Conservation (phyloP, 129 eudicot genomes). For the Flaveria linearis region DNA sequence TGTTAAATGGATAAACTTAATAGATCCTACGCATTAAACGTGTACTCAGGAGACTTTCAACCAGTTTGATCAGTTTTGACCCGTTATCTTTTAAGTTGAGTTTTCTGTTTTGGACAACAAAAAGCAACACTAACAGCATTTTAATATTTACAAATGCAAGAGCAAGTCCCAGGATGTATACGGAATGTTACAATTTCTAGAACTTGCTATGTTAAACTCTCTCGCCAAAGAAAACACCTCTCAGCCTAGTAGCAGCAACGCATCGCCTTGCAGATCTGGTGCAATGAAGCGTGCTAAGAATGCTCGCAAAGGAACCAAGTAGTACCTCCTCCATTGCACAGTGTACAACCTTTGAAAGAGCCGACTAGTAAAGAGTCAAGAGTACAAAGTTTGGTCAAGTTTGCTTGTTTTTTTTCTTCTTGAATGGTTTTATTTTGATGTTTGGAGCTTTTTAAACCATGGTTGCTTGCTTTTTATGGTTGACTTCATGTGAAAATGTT, state of each 20-base stretch:
- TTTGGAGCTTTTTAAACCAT: slow-evolving; percentile 11
- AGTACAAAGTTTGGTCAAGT: not conserved
- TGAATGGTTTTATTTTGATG: slow-evolving; percentile 1
- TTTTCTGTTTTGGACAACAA: slow-evolving; percentile 4
- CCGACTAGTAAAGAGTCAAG: not conserved
- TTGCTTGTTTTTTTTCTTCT: not conserved
- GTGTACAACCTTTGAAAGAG: not conserved
- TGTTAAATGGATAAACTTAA: too few species aligned
- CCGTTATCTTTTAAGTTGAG: not conserved
- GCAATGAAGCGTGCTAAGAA: slow-evolving; percentile 64
- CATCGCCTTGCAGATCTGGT: slow-evolving; percentile 55
- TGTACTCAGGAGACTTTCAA: not conserved
- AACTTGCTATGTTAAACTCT: slow-evolving; percentile 65
- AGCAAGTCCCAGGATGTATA: slow-evolving; percentile 50
- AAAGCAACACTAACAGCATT: not conserved
- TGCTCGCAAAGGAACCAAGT: slow-evolving; percentile 29
- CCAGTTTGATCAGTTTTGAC: not conserved
- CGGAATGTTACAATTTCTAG: slow-evolving; percentile 63
- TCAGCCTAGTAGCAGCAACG: slow-evolving; percentile 60
- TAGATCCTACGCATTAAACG: too few species aligned
- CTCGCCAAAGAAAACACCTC: slow-evolving; percentile 56
- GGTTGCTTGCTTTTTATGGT: not conserved
- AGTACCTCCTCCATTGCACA: not conserved
- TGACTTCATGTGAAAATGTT: not conserved
- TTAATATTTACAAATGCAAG: slow-evolving; percentile 31